These are phyloP conservation scores for Bombardia bombarda DNA, from an alignment of 495 filamentous ascomycete genomes.

Conservation along the genomic window DNA sequence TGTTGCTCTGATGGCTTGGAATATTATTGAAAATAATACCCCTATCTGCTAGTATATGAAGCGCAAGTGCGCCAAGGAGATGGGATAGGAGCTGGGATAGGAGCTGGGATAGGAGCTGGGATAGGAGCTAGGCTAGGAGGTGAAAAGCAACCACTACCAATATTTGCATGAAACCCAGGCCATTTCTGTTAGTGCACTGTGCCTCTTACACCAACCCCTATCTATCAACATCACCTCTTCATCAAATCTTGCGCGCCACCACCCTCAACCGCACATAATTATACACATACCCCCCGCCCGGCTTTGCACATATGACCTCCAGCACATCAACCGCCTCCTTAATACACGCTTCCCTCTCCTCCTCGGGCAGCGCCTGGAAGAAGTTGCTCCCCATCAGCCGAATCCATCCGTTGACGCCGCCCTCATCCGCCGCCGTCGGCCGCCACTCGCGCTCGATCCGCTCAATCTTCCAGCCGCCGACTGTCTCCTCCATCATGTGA, in stretches of 20 bases:
- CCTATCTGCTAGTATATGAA: too few relatives aligned
- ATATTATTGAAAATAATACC: too few relatives aligned
- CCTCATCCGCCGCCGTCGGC: constrained; percentile 47
- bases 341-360: constrained; percentile 45
- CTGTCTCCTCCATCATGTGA: constrained; percentile 40
- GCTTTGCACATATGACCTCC: constrained; percentile 42
- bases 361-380: constrained; percentile 39
- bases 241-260: constrained; percentile 45
- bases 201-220: too few relatives aligned
- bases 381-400: constrained; percentile 54
- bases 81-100: too few relatives aligned
- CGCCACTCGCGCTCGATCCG: constrained; percentile 56
- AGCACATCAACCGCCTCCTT: constrained; percentile 51
- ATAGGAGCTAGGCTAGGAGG: too few relatives aligned
- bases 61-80: too few relatives aligned
- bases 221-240: too few relatives aligned
- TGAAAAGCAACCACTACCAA: too few relatives aligned
- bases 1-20: too few relatives aligned
- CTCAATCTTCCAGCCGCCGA: constrained; percentile 53
- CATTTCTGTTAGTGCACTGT: too few relatives aligned
- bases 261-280: constrained; percentile 68
- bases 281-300: constrained; percentile 52
- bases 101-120: too few relatives aligned
- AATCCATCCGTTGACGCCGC: constrained; percentile 66
- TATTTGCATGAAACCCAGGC: too few relatives aligned